A percentile compares a stretch with the other conserved stretches of the same genome.
Evolutionary conservation across 257 asterid species (phyloP).

Genomic region (Solanum habrochaites): DNA sequence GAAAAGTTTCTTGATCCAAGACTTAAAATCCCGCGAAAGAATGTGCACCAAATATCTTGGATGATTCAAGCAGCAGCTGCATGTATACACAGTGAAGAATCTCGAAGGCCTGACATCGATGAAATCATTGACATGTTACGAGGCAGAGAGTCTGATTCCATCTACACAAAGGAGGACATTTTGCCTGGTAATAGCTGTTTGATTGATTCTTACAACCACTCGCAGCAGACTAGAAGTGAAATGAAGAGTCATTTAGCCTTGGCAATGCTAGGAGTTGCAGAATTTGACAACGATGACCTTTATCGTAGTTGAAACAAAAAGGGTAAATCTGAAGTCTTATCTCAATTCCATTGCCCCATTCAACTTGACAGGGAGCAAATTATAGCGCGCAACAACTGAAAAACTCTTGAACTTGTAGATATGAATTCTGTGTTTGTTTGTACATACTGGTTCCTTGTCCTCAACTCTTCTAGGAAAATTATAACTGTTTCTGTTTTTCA

Average conservation of each 20-base stretch:
- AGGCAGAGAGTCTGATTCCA: conserved; percentile 28
- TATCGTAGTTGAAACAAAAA: conserved; percentile 30
- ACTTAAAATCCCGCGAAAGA: conserved; percentile 16
- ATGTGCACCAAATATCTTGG: conserved; percentile 19
- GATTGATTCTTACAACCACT: conserved; percentile 22
- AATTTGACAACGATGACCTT: conserved; percentile 51
- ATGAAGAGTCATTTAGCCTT: conserved; percentile 72
- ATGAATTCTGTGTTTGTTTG: not conserved
- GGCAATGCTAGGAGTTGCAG: conserved; percentile 85
- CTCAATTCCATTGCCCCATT: not conserved
- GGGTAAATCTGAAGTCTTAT: not conserved
- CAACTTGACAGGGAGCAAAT: not conserved
- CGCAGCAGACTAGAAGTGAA: conserved; percentile 54
- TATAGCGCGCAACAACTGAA: not conserved
- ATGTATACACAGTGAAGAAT: conserved; percentile 48
- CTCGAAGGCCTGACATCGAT: conserved; percentile 49
- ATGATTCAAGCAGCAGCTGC: conserved; percentile 61
- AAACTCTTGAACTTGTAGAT: not conserved
- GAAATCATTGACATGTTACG: conserved; percentile 41
- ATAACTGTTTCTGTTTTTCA: not conserved
- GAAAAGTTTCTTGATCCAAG: conserved; percentile 48
- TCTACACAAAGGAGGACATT: conserved; percentile 19
- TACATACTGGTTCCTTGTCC: not conserved
- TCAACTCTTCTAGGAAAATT: not conserved
- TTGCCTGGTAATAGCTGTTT: conserved; percentile 7